These are phyloP conservation scores for Patellifolia procumbens DNA, from an alignment of 179 eudicot genomes.

Conservation along the genomic window DNA sequence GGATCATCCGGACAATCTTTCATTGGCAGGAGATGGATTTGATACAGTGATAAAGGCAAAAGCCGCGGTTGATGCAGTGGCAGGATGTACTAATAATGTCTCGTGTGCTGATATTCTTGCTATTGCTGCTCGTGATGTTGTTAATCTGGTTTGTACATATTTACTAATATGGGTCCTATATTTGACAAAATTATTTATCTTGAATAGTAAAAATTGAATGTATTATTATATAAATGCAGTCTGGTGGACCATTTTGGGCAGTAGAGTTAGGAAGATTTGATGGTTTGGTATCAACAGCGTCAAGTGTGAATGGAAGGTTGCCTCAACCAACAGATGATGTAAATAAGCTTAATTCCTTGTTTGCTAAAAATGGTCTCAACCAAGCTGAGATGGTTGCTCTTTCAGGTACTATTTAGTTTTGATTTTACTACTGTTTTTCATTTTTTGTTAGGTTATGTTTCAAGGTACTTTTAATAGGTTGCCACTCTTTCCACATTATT, in stretches of 20 bases:
- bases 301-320: constrained; percentile 56
- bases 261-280: constrained; percentile 89
- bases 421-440: background rate
- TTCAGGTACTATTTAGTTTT: constrained; percentile 49
- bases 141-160: constrained; percentile 50
- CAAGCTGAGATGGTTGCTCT: constrained; percentile 85
- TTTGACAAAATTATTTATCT: background rate
- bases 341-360: constrained; percentile 57
- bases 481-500: too few relatives aligned
- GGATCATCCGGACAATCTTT: constrained; percentile 67
- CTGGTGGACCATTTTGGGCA: constrained; percentile 73
- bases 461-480: background rate
- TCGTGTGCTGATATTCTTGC: constrained; percentile 93
- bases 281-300: constrained; percentile 64
- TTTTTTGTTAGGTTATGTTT: background rate
- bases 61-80: constrained; percentile 62
- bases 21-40: constrained; percentile 78
- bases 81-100: constrained; percentile 71
- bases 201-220: background rate
- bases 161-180: background rate
- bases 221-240: constrained; percentile 32
- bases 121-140: constrained; percentile 79
- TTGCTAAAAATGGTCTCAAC: constrained; percentile 54
- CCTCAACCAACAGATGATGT: constrained; percentile 63
- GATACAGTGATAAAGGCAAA: constrained; percentile 78